Base-by-base conservation (phyloP, 2,329 filamentous ascomycete genomes). In the Ophiostoma sp. region DNA sequence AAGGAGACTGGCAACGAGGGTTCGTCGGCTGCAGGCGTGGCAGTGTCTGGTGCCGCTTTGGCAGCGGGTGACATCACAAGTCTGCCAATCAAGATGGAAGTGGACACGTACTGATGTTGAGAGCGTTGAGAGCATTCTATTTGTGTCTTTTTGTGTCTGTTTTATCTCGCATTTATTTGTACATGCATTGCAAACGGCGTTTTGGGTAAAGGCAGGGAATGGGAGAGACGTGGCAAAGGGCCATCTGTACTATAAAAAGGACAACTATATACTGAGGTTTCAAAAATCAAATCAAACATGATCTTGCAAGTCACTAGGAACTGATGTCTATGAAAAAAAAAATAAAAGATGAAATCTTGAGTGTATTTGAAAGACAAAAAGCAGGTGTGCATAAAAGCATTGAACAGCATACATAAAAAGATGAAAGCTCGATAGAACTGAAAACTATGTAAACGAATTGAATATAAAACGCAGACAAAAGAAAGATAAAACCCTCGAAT, bases 91-190 rank as follows among this genome's bases (percentile, higher is more conserved):
- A 84, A 80, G 77, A 87, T 87, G 85, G 85, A 87, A 39, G 77
- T 85, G 12, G 87, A 88, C 73, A 83, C 83, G 1, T 86, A 85
- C 73, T 85, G 50, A 71, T 33, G 19, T 48, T 8, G 15, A 17
- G n/a, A 6, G 28, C 25, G 31, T 36, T 36, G 3, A 4, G 3
- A 4, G 22, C 17, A 2, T 31, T 48, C 33, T 22, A 11, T 55
- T n/a, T 52, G 0, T 59, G 33, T 39, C 2, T 57, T 28, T 36
- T 69, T 33, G 22, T 19, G 7, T 3, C 50, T 31, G 28, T 66
- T 36, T 55, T 57, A 3, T 5, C 1, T 73, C 22, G 22, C 28
- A 22, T 28, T 63, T 17, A 33, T 64, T 28, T 39, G 36, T 28
- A 36, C 17, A 64, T 42, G 70, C 70, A 68, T 72, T 50, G 71